Evolutionary conservation across 495 filamentous ascomycete species (phyloP), one percentile per base, ranked within the genome.

Genomic region (Talaromyces ruber): DNA sequence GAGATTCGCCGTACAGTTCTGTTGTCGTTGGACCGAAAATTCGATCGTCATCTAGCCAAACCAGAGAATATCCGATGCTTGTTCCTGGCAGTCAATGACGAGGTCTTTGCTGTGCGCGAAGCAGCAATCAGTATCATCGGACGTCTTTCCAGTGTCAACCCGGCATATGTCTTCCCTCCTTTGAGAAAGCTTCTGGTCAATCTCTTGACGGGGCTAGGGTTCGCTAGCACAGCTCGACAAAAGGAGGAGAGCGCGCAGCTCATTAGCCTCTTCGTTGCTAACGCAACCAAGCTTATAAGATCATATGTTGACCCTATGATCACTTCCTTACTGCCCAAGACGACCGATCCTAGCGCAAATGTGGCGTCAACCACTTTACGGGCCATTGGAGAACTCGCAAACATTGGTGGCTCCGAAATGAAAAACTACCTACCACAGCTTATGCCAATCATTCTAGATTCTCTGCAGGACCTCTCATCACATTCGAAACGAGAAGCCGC

Each of bases 301-400:
- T 92, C 93, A 6, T 97, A 97, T 71, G 94, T 97, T 56, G 92
- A 94, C 66, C 92, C 94, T 12, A 95, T 98, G 82, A 88, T 96
- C 53, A 86, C 87, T 14, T 90, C 96, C 0, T 80, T 99, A 30
- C 79, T 98, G 24, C 94, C 94, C 9, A 96, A 95, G 69, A 88
- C 93, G 25, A 82, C 79, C 30, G 95, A 97, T 72, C 68, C 83
- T 0, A 96, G 90, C 62, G 84, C 90, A 22, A 88, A 87, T 32
- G 93, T 99, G 8, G 92, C 94, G 47, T 88, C 93, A 2, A 96
- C 90, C 8, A 93, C 94, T n/a, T 78, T 99, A 14, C 89, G 89
- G 70, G 93, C 94, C 6, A 88, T 98, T 61, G 94, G 94, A 47
- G 92, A 98, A 67, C 81, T 98, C 65, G 90, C 93, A 16, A 93